phyloP scores from a whole-genome alignment of 768 basidiomycete genomes.

The Tylopilus rubrobrunneus region DNA sequence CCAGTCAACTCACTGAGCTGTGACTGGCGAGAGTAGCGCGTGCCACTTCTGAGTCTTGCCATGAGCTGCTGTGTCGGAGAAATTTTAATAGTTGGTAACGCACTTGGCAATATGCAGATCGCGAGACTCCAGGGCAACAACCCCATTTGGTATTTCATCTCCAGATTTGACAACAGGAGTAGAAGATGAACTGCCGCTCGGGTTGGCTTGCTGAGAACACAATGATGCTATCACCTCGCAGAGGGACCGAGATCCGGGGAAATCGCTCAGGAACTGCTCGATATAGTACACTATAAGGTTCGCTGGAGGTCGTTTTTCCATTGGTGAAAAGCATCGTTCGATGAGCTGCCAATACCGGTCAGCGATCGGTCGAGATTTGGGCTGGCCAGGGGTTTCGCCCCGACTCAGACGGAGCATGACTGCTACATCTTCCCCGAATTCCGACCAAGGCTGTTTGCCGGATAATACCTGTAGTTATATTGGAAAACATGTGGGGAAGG shows the following conservation, averaged over 20 bases:
- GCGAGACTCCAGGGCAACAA: no score
- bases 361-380: neutral
- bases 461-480: conserved; percentile 5
- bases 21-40: no score
- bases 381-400: neutral
- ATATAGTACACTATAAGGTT: neutral
- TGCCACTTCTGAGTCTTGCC: no score
- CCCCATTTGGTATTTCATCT: no score
- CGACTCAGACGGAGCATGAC: neutral
- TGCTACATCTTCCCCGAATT: neutral
- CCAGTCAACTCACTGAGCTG: no score
- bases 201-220: neutral
- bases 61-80: no score
- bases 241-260: neutral
- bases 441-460: conserved; percentile 1
- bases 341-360: neutral
- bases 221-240: neutral
- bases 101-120: no score
- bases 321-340: neutral
- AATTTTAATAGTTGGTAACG: no score
- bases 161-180: no score
- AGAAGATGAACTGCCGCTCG: neutral
- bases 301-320: neutral
- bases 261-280: neutral
- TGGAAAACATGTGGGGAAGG: no score